Percentiles rank a stretch among this genome's conserved stretches.
Conservation (phyloP, 2,329 filamentous ascomycete species). For the Claviceps cyperi region DNA sequence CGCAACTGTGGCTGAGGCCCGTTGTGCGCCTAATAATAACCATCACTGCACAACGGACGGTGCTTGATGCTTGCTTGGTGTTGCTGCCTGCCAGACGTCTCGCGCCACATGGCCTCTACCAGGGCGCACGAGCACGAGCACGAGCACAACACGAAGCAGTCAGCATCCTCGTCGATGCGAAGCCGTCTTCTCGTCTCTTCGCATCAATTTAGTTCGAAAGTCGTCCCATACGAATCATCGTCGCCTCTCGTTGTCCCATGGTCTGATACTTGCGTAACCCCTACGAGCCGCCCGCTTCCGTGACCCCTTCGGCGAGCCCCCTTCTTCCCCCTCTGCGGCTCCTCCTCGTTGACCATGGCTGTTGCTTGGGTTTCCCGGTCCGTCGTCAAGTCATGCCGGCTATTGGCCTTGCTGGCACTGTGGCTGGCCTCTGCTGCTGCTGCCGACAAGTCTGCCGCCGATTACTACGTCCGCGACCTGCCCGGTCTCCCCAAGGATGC, state of each 20-base stretch:
- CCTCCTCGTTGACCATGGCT: constrained; percentile 2
- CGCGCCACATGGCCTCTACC: constrained; percentile 8
- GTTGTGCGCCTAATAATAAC: too few species aligned
- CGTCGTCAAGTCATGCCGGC: constrained; percentile 6
- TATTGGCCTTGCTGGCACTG: constrained; percentile 24
- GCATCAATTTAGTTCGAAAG: neutral
- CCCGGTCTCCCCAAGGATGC: constrained; percentile 64
- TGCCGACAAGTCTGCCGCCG: constrained; percentile 33
- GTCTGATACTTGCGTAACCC: neutral
- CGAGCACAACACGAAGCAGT: neutral
- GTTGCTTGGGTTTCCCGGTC: constrained; percentile 1
- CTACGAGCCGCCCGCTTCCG: neutral
- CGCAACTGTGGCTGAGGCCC: neutral
- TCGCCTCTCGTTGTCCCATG: neutral
- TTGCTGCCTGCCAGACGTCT: neutral
- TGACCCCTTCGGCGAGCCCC: neutral
- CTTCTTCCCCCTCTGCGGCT: neutral
- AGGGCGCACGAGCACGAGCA: neutral
- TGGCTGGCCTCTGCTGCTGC: constrained; percentile 23
- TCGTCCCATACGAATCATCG: neutral
- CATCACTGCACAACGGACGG: too few species aligned
- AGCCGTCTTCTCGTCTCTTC: neutral
- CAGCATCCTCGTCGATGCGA: neutral
- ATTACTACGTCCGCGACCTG: constrained; percentile 79
- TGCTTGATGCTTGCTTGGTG: too few species aligned